These are phyloP conservation scores for Xanthoceras sorbifolium DNA, from an alignment of 345 rosid species.

Conservation along the genomic window DNA sequence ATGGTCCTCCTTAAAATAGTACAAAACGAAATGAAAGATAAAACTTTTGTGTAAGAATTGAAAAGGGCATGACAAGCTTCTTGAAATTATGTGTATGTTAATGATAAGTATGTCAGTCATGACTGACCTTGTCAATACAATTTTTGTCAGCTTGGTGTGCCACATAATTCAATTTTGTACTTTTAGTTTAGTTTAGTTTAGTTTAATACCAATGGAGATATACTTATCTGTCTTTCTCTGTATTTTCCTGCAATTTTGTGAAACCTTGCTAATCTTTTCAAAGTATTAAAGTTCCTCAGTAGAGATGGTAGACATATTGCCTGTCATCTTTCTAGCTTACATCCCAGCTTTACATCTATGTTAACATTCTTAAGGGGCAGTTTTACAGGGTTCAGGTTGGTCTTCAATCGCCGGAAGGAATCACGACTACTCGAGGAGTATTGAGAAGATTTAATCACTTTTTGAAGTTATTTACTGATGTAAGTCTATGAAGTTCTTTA, in stretches of 20 bases:
- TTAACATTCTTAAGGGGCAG: constrained; percentile 73
- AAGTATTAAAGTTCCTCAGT: neutral
- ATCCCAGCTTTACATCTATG: constrained; percentile 6
- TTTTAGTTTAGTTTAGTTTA: neutral
- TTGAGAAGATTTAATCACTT: constrained; percentile 96
- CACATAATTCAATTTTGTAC: too few species aligned
- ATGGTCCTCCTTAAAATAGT: neutral
- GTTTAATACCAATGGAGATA: neutral
- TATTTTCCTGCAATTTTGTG: neutral
- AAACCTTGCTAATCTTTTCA: neutral
- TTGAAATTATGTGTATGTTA: neutral
- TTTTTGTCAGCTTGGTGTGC: neutral
- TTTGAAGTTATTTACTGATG: constrained; percentile 81
- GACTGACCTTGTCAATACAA: neutral
- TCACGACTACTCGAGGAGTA: constrained; percentile 63
- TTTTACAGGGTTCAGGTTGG: constrained; percentile 99
- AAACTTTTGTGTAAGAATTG: neutral
- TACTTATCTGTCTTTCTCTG: neutral
- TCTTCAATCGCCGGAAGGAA: constrained; percentile 87
- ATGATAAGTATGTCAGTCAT: neutral
- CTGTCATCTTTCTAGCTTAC: neutral
- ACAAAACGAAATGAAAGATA: neutral
- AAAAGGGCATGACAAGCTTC: neutral
- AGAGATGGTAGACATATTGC: neutral
- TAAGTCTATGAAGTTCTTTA: constrained; percentile 37